Conservation (phyloP, 2,329 filamentous ascomycete genomes). For the Cryphonectria carpinicola region DNA sequence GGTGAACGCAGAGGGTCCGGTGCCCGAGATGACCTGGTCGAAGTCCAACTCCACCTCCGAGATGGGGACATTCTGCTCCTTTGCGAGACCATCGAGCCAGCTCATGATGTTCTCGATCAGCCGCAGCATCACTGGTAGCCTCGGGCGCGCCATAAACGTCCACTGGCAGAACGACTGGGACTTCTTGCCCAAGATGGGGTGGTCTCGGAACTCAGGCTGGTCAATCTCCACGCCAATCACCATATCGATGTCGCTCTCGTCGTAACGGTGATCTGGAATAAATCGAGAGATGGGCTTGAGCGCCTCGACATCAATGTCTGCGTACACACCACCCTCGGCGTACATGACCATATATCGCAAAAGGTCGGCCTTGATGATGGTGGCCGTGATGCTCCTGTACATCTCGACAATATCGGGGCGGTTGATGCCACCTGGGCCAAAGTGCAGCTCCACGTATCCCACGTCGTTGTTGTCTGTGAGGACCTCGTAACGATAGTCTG, state of each 20-base stretch:
- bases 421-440: conserved; percentile 66
- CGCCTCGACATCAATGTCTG: conserved; percentile 49
- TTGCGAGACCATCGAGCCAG: conserved; percentile 65
- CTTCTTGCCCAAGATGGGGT: conserved; percentile 69
- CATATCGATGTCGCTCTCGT: conserved; percentile 69
- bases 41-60: conserved; percentile 69
- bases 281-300: conserved; percentile 50
- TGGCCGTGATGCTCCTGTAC: conserved; percentile 62
- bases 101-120: conserved; percentile 70
- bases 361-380: conserved; percentile 70
- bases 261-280: conserved; percentile 66
- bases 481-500: conserved; percentile 68
- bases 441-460: conserved; percentile 70
- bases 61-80: conserved; percentile 61
- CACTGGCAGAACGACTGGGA: conserved; percentile 75
- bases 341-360: conserved; percentile 71
- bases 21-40: conserved; percentile 74
- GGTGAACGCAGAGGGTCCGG: conserved; percentile 72
- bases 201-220: conserved; percentile 65
- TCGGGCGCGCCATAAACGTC: conserved; percentile 73
- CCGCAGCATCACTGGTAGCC: conserved; percentile 68
- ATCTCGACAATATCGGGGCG: conserved; percentile 67
- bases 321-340: conserved; percentile 61
- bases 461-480: conserved; percentile 71
- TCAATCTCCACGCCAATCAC: conserved; percentile 74